A percentile compares a stretch with the other conserved stretches of the same genome.
phyloP scores from a whole-genome alignment of 768 basidiomycete species.

The Rhodocollybia butyracea region DNA sequence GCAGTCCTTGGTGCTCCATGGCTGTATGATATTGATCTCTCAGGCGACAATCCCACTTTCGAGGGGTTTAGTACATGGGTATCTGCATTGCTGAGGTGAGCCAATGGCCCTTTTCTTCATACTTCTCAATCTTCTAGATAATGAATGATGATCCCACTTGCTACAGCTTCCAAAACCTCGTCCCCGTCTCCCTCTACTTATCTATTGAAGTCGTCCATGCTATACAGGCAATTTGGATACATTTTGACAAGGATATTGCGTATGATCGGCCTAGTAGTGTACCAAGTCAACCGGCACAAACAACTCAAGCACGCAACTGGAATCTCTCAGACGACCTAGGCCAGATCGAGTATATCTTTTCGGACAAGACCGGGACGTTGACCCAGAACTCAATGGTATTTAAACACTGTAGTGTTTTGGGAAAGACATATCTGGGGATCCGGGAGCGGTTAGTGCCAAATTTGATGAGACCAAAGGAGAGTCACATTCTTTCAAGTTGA shows the following conservation, averaged over 20 bases:
- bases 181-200: slow-evolving; percentile 81
- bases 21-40: slow-evolving; percentile 62
- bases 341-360: slow-evolving; percentile 97
- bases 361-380: slow-evolving; percentile 96
- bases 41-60: slow-evolving; percentile 78
- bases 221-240: slow-evolving; percentile 72
- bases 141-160: too few relatives aligned
- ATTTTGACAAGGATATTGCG: slow-evolving; percentile 74
- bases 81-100: slow-evolving; percentile 82
- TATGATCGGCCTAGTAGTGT: slow-evolving; percentile 76
- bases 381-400: slow-evolving; percentile 97
- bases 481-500: too few relatives aligned
- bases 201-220: slow-evolving; percentile 76
- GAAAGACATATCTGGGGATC: slow-evolving; percentile 79
- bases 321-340: slow-evolving; percentile 97
- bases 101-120: not conserved
- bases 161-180: slow-evolving; percentile 70
- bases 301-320: slow-evolving; percentile 87
- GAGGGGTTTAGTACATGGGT: slow-evolving; percentile 90
- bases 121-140: not conserved
- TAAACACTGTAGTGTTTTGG: slow-evolving; percentile 87
- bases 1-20: slow-evolving; percentile 74
- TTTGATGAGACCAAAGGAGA: too few relatives aligned
- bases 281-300: slow-evolving; percentile 29
- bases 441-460: slow-evolving; percentile 7